Conservation (phyloP, 106 monocot genomes). For the Phalaenopsis equestris region DNA sequence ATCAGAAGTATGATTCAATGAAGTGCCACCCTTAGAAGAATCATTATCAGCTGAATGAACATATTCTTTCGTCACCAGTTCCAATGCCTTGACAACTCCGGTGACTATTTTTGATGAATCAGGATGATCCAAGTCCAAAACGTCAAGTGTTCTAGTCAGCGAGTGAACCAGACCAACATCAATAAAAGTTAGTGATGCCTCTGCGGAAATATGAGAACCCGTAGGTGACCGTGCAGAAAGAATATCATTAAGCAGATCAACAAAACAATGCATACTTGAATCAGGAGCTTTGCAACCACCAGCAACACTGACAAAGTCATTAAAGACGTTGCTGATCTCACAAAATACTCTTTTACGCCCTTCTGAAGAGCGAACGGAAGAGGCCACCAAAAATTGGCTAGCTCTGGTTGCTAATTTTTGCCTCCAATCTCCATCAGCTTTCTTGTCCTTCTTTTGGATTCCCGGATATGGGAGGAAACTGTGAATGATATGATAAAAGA, state of each 20-base stretch:
- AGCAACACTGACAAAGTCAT: slow-evolving; percentile 57
- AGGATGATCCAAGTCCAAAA: slow-evolving; percentile 83
- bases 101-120: slow-evolving; percentile 82
- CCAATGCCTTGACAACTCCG: slow-evolving; percentile 79
- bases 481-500: slow-evolving; percentile 85
- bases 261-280: slow-evolving; percentile 56
- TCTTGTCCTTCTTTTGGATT: slow-evolving; percentile 79
- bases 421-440: slow-evolving; percentile 88
- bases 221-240: slow-evolving; percentile 72
- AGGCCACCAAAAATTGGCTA: slow-evolving; percentile 91
- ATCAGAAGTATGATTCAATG: slow-evolving; percentile 40
- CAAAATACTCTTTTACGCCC: slow-evolving; percentile 77
- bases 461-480: slow-evolving; percentile 72
- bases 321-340: slow-evolving; percentile 55
- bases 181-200: slow-evolving; percentile 92
- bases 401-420: slow-evolving; percentile 80
- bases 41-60: slow-evolving; percentile 61
- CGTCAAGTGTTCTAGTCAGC: slow-evolving; percentile 52
- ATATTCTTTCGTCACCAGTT: slow-evolving; percentile 86
- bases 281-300: slow-evolving; percentile 43
- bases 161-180: slow-evolving; percentile 85
- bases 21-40: slow-evolving; percentile 44
- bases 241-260: slow-evolving; percentile 94
- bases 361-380: slow-evolving; percentile 82
- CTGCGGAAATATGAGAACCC: slow-evolving; percentile 75